These are phyloP conservation scores for Talaromyces sp. DNA, from an alignment of 2,329 filamentous ascomycete genomes.

Conservation along the genomic window DNA sequence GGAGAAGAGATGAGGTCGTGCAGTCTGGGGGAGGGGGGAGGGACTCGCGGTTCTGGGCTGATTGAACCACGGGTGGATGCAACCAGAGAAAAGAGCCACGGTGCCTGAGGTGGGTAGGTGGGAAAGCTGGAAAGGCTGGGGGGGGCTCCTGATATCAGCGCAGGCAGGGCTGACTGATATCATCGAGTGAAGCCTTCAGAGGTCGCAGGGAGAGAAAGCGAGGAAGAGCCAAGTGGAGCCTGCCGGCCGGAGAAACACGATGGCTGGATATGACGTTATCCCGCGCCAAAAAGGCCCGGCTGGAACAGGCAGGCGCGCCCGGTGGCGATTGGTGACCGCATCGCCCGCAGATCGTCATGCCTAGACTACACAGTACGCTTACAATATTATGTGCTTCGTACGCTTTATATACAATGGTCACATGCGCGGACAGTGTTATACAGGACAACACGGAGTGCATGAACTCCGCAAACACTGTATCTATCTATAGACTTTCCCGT, in stretches of 20 bases:
- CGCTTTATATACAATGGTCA: too few species aligned
- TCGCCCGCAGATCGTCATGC: not conserved
- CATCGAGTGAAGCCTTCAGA: not conserved
- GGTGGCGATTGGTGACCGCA: constrained; percentile 2
- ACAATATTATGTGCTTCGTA: too few species aligned
- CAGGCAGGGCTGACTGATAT: not conserved
- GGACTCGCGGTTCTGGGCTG: not conserved
- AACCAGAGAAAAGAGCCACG: not conserved
- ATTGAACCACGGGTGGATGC: too few species aligned
- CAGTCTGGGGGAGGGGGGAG: not conserved
- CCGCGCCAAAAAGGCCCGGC: not conserved
- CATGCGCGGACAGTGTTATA: too few species aligned
- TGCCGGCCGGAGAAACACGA: not conserved
- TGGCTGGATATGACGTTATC: constrained; percentile 1
- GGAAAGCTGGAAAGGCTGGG: too few species aligned
- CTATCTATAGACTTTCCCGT: too few species aligned
- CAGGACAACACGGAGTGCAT: too few species aligned
- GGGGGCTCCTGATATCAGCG: too few species aligned
- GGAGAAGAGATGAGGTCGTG: not conserved
- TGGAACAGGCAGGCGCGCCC: not conserved
- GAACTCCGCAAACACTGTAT: not conserved
- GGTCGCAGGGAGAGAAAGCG: not conserved
- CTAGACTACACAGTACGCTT: not conserved
- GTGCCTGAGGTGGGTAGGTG: not conserved
- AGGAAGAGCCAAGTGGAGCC: not conserved